Base-by-base conservation (phyloP, 495 filamentous ascomycete species). In the Aspergillus cavernicola region DNA sequence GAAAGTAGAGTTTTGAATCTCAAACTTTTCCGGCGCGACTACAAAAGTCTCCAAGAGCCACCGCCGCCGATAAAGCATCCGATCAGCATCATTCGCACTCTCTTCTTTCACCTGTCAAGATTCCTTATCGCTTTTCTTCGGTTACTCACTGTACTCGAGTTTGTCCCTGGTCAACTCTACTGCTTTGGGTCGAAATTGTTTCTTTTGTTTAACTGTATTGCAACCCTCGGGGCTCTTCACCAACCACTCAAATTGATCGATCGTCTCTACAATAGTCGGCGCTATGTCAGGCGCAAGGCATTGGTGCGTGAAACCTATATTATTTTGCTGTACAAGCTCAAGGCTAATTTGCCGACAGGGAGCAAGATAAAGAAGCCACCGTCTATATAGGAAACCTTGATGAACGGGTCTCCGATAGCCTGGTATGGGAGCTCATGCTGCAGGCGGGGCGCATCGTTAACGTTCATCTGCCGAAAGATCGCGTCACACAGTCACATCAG, bases 321-420 rank as follows among this genome's bases (percentile, higher is more conserved):
- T n/a, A n/a, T n/a, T n/a, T 39, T 10, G 10, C 8, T 13, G 5
- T 28, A 41, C 23, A 0, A 10, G 13, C 48, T 38, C 9, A 5
- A n/a, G 4, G 39, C 39, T 56, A 7, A 48, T 18, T 39, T 12
- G 19, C 6, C 6, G 26, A 15, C 59, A 96, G 92, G 92, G 92
- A 97, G 67, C 93, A 99, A 74, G 91, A 97, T 68, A 97, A 97
- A 67, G 93, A 97, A 72, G 92, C 92, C 42, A 99, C 93, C 15
- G 88, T 97, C 67, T 99, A 99, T 71, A 85, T 97, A 57, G 93
- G 93, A 67, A 97, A 97, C 68, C 87, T 99, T 62, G 93, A 99
- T 71, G 93, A 99, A 73, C 87, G 95, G 64, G 89, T 90, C 48
- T 85, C 88, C 47, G 90, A 97, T 70, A 86, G 85, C 59, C 75